Conservation (phyloP, 2,329 filamentous ascomycete species). For the Daldinia sp. region DNA sequence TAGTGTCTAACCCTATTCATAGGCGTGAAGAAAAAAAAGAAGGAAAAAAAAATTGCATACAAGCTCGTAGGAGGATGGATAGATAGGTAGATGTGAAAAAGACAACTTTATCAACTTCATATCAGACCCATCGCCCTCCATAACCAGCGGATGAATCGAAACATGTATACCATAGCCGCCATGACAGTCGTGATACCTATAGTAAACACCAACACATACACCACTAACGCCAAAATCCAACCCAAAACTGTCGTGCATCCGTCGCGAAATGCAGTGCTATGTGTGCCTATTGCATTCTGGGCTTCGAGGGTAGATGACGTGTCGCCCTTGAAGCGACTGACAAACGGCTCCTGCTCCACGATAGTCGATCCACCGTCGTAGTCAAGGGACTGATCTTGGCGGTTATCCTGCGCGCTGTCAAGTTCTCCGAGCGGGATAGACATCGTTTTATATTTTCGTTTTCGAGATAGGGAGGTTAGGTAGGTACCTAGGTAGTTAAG, state of each 20-base stretch:
- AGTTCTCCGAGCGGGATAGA: not conserved
- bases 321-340: not conserved
- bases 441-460: not conserved
- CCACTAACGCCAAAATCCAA: not conserved
- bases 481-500: not conserved
- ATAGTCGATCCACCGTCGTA: not conserved
- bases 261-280: not conserved
- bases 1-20: too few species aligned
- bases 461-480: not conserved
- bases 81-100: not conserved
- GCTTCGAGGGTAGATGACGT: constrained; percentile 5
- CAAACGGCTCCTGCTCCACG: constrained; percentile 14
- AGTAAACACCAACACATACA: not conserved
- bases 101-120: not conserved
- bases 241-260: not conserved
- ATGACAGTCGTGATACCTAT: not conserved
- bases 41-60: too few species aligned
- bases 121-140: not conserved
- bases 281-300: not conserved
- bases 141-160: not conserved
- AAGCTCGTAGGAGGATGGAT: too few species aligned
- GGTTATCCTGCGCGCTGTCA: not conserved
- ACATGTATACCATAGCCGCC: not conserved
- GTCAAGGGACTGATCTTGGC: not conserved
- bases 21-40: too few species aligned